Conservation (phyloP, 2,329 filamentous ascomycete species). For the Diaporthe sp. region DNA sequence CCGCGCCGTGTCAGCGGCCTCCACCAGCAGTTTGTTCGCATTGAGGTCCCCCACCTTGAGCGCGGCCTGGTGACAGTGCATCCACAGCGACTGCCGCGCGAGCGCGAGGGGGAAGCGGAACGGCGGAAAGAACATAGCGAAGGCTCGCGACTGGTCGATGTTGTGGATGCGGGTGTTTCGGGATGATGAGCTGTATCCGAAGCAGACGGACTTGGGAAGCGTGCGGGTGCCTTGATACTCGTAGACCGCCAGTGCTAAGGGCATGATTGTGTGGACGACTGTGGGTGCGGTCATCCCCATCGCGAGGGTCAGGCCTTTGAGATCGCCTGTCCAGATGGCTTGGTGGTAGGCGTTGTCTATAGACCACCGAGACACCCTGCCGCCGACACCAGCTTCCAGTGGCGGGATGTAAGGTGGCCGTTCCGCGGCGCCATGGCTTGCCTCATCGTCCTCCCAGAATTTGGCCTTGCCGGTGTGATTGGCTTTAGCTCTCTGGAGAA, state of each 20-base stretch:
- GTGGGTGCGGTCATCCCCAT: slow-evolving; percentile 12
- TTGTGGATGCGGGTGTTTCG: background rate
- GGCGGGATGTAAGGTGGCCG: background rate
- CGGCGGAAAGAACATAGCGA: background rate
- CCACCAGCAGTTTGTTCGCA: background rate
- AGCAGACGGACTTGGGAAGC: slow-evolving; percentile 13
- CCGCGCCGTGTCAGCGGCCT: background rate
- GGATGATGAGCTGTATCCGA: background rate
- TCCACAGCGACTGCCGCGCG: slow-evolving; percentile 20
- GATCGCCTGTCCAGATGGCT: slow-evolving; percentile 17
- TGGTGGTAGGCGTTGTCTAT: background rate
- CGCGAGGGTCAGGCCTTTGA: slow-evolving; percentile 12
- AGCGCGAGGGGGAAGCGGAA: background rate
- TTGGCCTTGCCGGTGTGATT: background rate
- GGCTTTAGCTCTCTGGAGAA: background rate
- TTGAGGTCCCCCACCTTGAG: slow-evolving; percentile 11
- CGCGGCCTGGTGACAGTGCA: slow-evolving; percentile 23
- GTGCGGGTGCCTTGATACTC: slow-evolving; percentile 18
- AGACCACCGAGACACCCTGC: slow-evolving; percentile 10
- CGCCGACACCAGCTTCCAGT: background rate
- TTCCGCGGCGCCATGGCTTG: background rate
- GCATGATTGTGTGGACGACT: background rate
- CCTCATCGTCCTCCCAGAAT: slow-evolving; percentile 2
- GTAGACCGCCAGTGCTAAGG: background rate
- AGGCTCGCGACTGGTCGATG: slow-evolving; percentile 14